A percentile compares a stretch with the other conserved stretches of the same genome.
phyloP scores from a whole-genome alignment of 345 rosid genomes.

The Populus simonii region DNA sequence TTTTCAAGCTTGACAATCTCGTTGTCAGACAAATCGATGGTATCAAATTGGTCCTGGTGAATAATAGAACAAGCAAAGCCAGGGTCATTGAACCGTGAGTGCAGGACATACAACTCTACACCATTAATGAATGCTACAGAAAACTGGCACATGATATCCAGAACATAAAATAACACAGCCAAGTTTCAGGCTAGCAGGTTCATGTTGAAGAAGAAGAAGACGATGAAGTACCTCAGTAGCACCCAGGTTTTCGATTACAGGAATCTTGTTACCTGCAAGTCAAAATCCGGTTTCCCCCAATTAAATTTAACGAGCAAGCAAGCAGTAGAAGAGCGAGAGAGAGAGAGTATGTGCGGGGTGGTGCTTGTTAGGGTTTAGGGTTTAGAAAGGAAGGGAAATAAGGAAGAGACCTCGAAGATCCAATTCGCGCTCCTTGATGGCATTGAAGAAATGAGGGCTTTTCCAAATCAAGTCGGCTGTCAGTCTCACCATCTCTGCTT shows the following conservation, averaged over 20 bases:
- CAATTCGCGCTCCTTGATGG: slow-evolving; percentile 90
- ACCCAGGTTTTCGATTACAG: slow-evolving; percentile 96
- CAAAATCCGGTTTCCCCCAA: not conserved
- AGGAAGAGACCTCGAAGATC: slow-evolving; percentile 76
- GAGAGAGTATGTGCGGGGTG: not conserved
- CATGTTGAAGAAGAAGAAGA: not conserved
- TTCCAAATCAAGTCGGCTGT: slow-evolving; percentile 98
- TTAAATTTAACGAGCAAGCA: not conserved
- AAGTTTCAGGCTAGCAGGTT: not conserved
- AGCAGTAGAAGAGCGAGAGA: not conserved
- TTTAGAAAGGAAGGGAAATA: not conserved
- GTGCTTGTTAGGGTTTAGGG: slow-evolving; percentile 8
- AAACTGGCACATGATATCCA: no score
- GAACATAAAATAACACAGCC: no score
- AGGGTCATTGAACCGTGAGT: not conserved
- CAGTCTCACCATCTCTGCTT: slow-evolving; percentile 76
- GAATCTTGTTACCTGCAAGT: slow-evolving; percentile 77
- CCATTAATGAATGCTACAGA: no score
- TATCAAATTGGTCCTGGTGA: slow-evolving; percentile 95
- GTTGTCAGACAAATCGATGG: slow-evolving; percentile 91
- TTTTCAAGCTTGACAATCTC: slow-evolving; percentile 99
- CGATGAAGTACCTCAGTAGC: slow-evolving; percentile 74
- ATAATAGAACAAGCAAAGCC: slow-evolving; percentile 4
- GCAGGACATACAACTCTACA: not conserved
- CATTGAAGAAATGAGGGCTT: slow-evolving; percentile 98